These are phyloP conservation scores for Cicer judaicum DNA, from an alignment of 306 rosid genomes.

Conservation along the genomic window DNA sequence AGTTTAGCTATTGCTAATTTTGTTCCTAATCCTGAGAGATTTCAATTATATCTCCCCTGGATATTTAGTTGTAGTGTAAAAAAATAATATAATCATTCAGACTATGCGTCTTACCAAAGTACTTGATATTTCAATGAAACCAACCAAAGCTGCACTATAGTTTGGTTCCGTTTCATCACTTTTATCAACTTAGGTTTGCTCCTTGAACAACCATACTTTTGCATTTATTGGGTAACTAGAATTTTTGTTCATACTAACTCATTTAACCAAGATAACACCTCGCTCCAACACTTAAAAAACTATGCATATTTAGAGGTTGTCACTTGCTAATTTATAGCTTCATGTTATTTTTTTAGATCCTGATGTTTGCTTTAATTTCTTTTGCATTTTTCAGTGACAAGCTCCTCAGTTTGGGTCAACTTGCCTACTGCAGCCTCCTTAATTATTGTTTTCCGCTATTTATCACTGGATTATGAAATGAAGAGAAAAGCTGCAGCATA, in stretches of 20 bases:
- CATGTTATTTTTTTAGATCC: conserved; percentile 30
- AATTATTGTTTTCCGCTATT: conserved; percentile 72
- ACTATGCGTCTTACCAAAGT: background rate
- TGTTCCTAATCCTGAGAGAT: background rate
- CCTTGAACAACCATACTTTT: conserved; percentile 13
- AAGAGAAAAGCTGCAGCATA: conserved; percentile 85
- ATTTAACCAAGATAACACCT: conserved; percentile 34
- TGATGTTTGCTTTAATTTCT: conserved; percentile 46
- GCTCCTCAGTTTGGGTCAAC: conserved; percentile 97
- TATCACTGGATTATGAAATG: conserved; percentile 86
- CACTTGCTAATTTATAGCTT: conserved; percentile 34
- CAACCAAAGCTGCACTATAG: conserved; percentile 19
- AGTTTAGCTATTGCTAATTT: background rate
- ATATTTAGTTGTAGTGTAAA: background rate
- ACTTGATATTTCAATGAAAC: conserved; percentile 35
- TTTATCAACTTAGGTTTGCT: conserved; percentile 32
- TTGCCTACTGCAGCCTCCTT: conserved; percentile 91
- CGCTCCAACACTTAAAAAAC: conserved; percentile 9
- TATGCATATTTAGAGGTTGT: conserved; percentile 21
- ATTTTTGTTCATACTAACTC: conserved; percentile 19
- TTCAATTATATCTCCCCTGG: conserved; percentile 10
- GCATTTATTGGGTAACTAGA: background rate
- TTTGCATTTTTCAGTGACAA: conserved; percentile 78
- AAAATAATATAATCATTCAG: background rate
- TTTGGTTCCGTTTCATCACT: conserved; percentile 40